Base-by-base conservation (phyloP, 441 rosid species). In the Erodium moschatum region DNA sequence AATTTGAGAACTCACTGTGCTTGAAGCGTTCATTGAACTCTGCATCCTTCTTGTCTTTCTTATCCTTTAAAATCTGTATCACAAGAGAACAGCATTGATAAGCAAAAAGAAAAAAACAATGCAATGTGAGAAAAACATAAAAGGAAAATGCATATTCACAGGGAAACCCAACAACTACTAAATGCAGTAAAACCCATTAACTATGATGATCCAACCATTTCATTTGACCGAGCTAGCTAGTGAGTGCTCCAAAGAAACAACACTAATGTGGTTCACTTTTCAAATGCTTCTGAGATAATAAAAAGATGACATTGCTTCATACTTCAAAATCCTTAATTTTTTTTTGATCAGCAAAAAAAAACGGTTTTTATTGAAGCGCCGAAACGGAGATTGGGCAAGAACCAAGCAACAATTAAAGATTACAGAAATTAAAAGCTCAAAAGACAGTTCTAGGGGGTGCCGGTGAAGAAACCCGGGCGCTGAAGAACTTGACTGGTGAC, bases 11-110 rank as follows among this genome's bases (percentile, higher is more conserved):
- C 97, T 84, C 75, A 89, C 98, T 85, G 56, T 94, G 98, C 77
- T 94, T 94, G 76, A 94, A 88, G 44, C 96, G 91, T 72, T 94
- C 98, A 56, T 91, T 94, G 69, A 91, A 94, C 72, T 91, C 98
- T 13, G 98, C 96, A 78, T 94, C 97, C 61, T 79, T 78, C 82
- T 91, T 94, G 83, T 91, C 98, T 79, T 91, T 88, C 67, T 91
- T 94, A 84, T 94, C 98, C 86, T 82, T 94, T 77, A 94, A 68
- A 76, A 91, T 89, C 97, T 93, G 75, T 66, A 75, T 50, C 68
- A 35, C 3, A 58, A 38, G 8, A 20, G 16, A 52, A 16, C 8
- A 2, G 15, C 24, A 54, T 16, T 54, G 61, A 5, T 18, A 54
- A n/a, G 65, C 69, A 21, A 54, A 19, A 18, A 15, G 27, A 24